Base-by-base conservation (phyloP, 371 early-diverging fungal genomes). In the Mortierella sp. region DNA sequence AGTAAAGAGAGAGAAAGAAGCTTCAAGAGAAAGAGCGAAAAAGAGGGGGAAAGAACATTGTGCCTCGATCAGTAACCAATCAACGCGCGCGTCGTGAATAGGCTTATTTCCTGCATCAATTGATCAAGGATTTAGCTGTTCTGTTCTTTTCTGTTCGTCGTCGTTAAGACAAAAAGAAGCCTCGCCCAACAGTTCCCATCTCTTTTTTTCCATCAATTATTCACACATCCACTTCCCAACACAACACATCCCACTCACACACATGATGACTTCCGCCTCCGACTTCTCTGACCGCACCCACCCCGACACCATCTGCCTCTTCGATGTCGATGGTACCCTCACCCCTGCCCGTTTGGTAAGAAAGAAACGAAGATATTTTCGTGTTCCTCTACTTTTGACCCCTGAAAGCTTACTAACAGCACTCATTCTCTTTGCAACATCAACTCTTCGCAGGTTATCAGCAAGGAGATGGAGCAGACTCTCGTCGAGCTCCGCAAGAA, bases 311-410 rank as follows among this genome's bases (percentile, higher is more conserved):
- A 89, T 98, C 80, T 95, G 97, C 75, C 94, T 99, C 53, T 99
- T 99, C 86, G 99, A 99, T 90, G 99, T 99, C 50, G 99, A 99
- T 88, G 99, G 99, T 77, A 99, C 99, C 11, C 90, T 99, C 80
- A 99, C 99, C 9, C 99, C 98, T 59, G 98, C 98, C 57, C 95
- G 99, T 83, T 90, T 92, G 89, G 97, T 97, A 72, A 71, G 59
- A 46, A 10, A 13, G 13, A 46, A 1, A 50, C 11, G 3, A 50
- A 50, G 13, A 50, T 5, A 14, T 31, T 34, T 34, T 3, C 55
- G 61, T n/a, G 5, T 8, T 26, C 9, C 40, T 69, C 50, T 13
- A 78, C 26, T 78, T 72, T n/a, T 51, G 3, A 53, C 46, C 50
- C 69, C 11, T 51, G 40, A 69, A 24, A 37, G 48, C 26, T 46